A percentile compares a stretch with the other conserved stretches of the same genome.
phyloP scores from a whole-genome alignment of 441 rosid genomes.

The Cnidoscolus chayamansa region DNA sequence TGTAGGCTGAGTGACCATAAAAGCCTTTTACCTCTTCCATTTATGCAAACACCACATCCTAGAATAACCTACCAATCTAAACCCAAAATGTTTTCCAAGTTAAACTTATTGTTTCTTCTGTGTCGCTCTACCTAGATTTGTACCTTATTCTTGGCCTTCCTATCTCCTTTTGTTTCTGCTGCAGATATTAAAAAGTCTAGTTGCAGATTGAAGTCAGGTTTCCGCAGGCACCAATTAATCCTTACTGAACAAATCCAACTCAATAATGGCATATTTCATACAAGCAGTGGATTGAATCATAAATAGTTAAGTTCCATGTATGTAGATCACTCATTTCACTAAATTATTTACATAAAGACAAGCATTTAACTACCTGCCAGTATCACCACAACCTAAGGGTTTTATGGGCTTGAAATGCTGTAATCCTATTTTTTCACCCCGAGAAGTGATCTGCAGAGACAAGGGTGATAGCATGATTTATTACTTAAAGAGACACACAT shows the following conservation, averaged over 20 bases:
- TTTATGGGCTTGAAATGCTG: conserved; percentile 91
- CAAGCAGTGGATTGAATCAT: neutral
- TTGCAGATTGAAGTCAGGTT: neutral
- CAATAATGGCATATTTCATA: neutral
- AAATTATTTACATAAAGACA: neutral
- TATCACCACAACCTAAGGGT: conserved; percentile 96
- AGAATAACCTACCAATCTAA: no score
- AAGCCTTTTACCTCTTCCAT: no score
- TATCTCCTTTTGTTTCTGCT: neutral
- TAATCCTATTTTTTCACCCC: conserved; percentile 72
- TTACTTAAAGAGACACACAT: neutral
- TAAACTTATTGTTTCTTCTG: no score
- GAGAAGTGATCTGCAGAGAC: conserved; percentile 57
- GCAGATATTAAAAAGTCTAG: neutral
- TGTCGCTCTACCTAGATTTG: no score
- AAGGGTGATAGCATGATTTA: conserved; percentile 4
- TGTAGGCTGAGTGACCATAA: no score
- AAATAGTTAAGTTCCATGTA: neutral
- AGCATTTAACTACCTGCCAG: conserved; percentile 67
- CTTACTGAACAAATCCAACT: neutral
- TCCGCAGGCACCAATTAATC: neutral
- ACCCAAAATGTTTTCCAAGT: no score
- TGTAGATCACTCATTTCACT: neutral
- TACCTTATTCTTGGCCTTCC: neutral
- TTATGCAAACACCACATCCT: no score